Conservation (phyloP, 371 early-diverging fungal species). For the Mortierella sp. region DNA sequence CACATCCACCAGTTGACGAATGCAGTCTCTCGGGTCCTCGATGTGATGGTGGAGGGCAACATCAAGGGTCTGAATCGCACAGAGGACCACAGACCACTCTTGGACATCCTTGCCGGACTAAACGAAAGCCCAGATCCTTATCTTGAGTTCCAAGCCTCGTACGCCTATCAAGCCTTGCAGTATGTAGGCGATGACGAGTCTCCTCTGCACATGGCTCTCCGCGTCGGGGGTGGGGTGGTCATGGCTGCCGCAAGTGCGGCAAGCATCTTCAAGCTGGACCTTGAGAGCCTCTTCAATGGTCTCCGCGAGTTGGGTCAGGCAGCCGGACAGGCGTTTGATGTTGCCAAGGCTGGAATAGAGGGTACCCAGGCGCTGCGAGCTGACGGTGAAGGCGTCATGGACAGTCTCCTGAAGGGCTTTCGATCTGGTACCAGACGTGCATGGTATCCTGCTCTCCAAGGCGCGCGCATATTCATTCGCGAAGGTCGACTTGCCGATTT, state of each 20-base stretch:
- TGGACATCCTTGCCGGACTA: not conserved
- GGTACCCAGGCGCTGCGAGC: not conserved
- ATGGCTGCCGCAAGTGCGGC: conserved; percentile 2
- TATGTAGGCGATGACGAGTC: conserved; percentile 19
- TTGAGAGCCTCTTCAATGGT: not conserved
- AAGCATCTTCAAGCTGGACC: conserved; percentile 17
- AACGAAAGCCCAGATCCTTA: conserved; percentile 17
- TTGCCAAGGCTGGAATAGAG: conserved; percentile 3
- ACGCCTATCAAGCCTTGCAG: conserved; percentile 24
- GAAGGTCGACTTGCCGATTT: conserved; percentile 12
- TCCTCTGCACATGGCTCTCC: not conserved
- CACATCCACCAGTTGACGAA: conserved; percentile 6
- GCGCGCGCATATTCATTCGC: not conserved
- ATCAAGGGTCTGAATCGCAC: conserved; percentile 12
- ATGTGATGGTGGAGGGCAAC: conserved; percentile 12
- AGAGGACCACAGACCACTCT: not conserved
- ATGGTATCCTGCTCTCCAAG: conserved; percentile 20
- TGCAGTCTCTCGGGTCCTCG: conserved; percentile 14
- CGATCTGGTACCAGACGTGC: not conserved
- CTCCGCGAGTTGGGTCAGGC: not conserved
- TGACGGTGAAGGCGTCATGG: not conserved
- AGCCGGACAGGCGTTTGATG: not conserved
- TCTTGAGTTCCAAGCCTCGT: conserved; percentile 14
- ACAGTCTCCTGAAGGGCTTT: conserved; percentile 5
- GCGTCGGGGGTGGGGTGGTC: not conserved